phyloP scores from a whole-genome alignment of 441 rosid species.

The California macrophylla region DNA sequence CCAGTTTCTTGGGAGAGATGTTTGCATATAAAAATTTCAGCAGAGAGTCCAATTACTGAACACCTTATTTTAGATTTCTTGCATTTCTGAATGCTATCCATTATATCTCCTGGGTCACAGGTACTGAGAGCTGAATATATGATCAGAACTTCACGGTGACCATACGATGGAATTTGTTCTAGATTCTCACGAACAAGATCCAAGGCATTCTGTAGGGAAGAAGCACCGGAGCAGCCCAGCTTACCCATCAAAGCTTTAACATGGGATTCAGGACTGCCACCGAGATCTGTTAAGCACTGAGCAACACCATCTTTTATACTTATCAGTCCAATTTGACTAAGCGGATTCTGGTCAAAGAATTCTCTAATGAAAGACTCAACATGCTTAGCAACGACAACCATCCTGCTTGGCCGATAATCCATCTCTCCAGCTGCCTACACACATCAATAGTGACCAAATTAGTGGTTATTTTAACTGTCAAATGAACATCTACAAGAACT shows the following conservation, averaged over 20 bases:
- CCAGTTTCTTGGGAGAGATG: conserved; percentile 89
- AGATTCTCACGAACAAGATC: conserved; percentile 58
- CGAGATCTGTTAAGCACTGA: conserved; percentile 62
- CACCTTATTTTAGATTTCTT: conserved; percentile 74
- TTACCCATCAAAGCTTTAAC: conserved; percentile 72
- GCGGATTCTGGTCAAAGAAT: conserved; percentile 82
- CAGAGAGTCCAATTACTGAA: conserved; percentile 80
- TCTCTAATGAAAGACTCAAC: conserved; percentile 77
- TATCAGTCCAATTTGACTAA: conserved; percentile 57
- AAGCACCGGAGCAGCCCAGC: conserved; percentile 64
- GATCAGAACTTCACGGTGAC: conserved; percentile 62
- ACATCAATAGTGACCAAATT: conserved; percentile 4
- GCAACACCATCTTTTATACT: conserved; percentile 65
- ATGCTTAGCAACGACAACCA: conserved; percentile 59
- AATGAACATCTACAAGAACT: background rate
- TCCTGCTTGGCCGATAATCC: conserved; percentile 61
- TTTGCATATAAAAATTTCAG: conserved; percentile 82
- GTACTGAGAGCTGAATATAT: conserved; percentile 66
- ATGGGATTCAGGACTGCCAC: conserved; percentile 86
- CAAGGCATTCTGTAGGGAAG: conserved; percentile 77
- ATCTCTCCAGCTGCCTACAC: conserved; percentile 71
- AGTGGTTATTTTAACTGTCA: background rate
- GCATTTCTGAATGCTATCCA: conserved; percentile 70
- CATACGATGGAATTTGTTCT: conserved; percentile 55
- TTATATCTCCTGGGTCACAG: conserved; percentile 84